Evolutionary conservation across 2,329 filamentous ascomycete species (phyloP).

Genomic region (Colletotrichum sp.): DNA sequence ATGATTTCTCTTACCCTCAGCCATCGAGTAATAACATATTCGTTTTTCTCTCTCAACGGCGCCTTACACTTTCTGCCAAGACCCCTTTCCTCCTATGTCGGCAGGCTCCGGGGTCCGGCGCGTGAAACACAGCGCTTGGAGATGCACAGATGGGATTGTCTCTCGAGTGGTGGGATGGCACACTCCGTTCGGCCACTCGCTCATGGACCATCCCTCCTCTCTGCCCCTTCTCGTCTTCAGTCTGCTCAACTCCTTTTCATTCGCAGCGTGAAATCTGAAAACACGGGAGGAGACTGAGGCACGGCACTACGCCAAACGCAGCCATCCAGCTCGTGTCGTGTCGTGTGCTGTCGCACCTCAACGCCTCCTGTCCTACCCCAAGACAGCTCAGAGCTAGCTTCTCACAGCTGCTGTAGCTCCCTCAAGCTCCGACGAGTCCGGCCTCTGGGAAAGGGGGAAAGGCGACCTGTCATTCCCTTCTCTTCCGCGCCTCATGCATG

Average conservation of each 20-base stretch:
- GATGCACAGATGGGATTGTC: slow-evolving; percentile 11
- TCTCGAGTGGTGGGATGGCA: not conserved
- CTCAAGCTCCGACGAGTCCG: not conserved
- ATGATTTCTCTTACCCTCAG: slow-evolving; percentile 17
- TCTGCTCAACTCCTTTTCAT: not conserved
- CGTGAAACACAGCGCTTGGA: slow-evolving; percentile 18
- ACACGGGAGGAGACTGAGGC: not conserved
- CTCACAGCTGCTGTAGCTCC: not conserved
- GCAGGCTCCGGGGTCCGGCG: slow-evolving; percentile 16
- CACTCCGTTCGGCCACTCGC: not conserved
- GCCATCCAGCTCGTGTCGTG: not conserved
- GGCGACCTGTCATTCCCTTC: not conserved
- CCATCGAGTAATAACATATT: slow-evolving; percentile 18
- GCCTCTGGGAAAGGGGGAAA: not conserved
- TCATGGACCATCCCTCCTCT: not conserved
- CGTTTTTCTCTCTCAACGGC: not conserved
- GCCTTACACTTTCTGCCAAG: not conserved
- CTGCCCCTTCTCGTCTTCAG: not conserved
- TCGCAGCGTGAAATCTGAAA: not conserved
- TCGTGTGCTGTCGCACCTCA: not conserved
- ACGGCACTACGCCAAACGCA: not conserved
- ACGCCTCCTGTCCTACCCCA: not conserved
- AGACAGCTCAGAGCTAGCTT: not conserved
- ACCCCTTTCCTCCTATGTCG: not conserved
- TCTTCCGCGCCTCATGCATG: not conserved